Percentiles rank a stretch among this genome's conserved stretches.
phyloP scores from a whole-genome alignment of 495 filamentous ascomycete species.

The Tuber calosporum region DNA sequence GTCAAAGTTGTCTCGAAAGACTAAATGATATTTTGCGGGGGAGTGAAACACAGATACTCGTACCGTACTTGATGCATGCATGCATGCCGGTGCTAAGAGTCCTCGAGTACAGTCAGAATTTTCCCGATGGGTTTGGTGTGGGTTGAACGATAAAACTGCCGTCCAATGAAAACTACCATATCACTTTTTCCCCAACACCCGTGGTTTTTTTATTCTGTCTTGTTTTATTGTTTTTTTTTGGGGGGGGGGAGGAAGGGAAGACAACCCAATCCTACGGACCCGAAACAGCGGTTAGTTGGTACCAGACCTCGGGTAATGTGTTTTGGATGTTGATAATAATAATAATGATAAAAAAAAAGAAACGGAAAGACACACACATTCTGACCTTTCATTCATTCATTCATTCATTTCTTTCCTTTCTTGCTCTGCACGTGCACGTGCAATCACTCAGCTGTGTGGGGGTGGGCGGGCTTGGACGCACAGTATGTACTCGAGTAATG shows the following conservation, averaged over 20 bases:
- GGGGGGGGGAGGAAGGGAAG: neutral
- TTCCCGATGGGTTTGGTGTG: neutral
- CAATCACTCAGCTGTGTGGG: neutral
- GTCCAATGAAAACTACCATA: neutral
- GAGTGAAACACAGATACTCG: neutral
- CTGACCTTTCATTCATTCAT: neutral
- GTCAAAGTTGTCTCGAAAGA: neutral
- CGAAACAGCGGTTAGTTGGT: neutral
- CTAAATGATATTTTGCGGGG: neutral
- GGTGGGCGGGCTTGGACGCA: neutral
- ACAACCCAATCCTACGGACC: neutral
- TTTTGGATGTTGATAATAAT: no score
- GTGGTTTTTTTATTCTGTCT: neutral
- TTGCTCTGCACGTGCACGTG: neutral
- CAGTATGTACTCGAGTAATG: neutral
- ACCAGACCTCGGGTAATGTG: neutral
- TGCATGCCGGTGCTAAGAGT: no score
- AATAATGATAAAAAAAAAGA: no score
- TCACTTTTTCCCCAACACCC: neutral
- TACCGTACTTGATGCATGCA: no score
- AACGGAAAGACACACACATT: slow-evolving; percentile 5
- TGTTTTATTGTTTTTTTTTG: neutral
- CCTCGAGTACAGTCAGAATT: no score
- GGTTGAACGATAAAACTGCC: neutral
- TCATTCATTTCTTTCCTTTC: neutral